Evolutionary conservation across 148 eudicot species (phyloP), one percentile per base, ranked within the genome.

Genomic region (Amaranthus palmeri): DNA sequence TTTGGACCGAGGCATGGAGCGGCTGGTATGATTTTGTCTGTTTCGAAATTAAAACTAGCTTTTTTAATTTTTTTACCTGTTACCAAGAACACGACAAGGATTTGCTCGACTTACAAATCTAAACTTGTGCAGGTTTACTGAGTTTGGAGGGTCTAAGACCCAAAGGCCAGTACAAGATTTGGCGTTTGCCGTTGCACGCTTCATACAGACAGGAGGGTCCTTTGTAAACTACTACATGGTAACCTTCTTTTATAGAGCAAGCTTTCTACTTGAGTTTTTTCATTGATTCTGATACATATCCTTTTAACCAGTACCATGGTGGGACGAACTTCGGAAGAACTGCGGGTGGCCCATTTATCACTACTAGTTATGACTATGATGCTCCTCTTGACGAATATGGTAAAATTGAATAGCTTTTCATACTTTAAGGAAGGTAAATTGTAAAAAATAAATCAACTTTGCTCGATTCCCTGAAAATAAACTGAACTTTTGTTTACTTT

Each of bases 301-400:
- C 10, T 72, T 65, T 76, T 61, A 58, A 80, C 76, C 74, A 92
- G 98, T 92, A 85, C 74, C 98, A 92, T 67, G 98, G 98, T 40
- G 98, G 98, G 69, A 92, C 98, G 18, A 92, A 92, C 74, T 92
- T 92, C 17, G 98, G 96, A 42, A 84, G 96, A 55, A 81, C 96
- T 25, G 90, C 98, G 51, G 98, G 98, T 54, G 98, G 98, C 65
- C 98, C 98, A 50, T 92, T 92, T 76, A 79, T 92, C 64, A 87
- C 92, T n/a, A 92, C 98, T 54, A 90, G 90, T 84, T 92, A 92
- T 64, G 98, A 92, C 81, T 92, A 92, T 67, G 90, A 92, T 81
- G 96, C 97, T 79, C 97, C 97, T 58, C 86, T 92, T 64, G 97
- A 92, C 74, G 98, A 92, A 85, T 92, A 88, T 62, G 98, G 98